A percentile compares a stretch with the other conserved stretches of the same genome.
Evolutionary conservation across 2,329 filamentous ascomycete species (phyloP).

Genomic region (Gnomoniopsis sp.): DNA sequence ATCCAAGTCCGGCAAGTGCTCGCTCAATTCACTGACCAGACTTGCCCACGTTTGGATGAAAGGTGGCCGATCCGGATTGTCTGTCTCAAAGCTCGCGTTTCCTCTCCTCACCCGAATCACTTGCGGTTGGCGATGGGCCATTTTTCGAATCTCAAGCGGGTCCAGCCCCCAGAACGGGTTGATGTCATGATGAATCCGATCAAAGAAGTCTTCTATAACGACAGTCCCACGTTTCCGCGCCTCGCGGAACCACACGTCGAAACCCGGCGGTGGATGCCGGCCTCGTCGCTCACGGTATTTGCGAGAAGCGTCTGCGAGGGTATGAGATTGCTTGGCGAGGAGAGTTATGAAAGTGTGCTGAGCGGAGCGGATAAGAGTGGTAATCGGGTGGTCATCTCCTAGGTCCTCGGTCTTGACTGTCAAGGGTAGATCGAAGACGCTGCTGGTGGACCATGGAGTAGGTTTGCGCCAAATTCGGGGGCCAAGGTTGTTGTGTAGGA

Average conservation of each 20-base stretch:
- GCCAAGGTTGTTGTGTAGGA: conserved; percentile 8
- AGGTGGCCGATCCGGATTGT: conserved; percentile 36
- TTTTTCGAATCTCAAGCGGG: conserved; percentile 27
- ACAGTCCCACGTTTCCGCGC: conserved; percentile 38
- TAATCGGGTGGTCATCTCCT: conserved; percentile 37
- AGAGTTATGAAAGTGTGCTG: conserved; percentile 34
- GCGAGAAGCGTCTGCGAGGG: conserved; percentile 41
- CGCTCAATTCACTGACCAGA: conserved; percentile 49
- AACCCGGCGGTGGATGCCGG: conserved; percentile 46
- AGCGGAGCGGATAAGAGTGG: conserved; percentile 39
- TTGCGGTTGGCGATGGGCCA: conserved; percentile 39
- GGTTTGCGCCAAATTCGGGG: not conserved
- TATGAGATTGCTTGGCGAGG: conserved; percentile 37
- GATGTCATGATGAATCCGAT: conserved; percentile 51
- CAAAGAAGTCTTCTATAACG: conserved; percentile 47
- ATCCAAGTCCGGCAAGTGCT: conserved; percentile 59
- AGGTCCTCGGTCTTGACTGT: conserved; percentile 9
- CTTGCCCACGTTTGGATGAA: conserved; percentile 46
- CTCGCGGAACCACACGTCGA: conserved; percentile 44
- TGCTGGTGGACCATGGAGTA: conserved; percentile 4
- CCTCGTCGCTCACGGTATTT: conserved; percentile 43
- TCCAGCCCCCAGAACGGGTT: conserved; percentile 53
- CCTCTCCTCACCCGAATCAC: conserved; percentile 46
- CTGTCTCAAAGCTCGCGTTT: conserved; percentile 34
- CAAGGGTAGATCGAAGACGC: conserved; percentile 17